A percentile compares a stretch with the other conserved stretches of the same genome.
Evolutionary conservation across 2,329 filamentous ascomycete species (phyloP).

Genomic region (Aspergillus fischeri): DNA sequence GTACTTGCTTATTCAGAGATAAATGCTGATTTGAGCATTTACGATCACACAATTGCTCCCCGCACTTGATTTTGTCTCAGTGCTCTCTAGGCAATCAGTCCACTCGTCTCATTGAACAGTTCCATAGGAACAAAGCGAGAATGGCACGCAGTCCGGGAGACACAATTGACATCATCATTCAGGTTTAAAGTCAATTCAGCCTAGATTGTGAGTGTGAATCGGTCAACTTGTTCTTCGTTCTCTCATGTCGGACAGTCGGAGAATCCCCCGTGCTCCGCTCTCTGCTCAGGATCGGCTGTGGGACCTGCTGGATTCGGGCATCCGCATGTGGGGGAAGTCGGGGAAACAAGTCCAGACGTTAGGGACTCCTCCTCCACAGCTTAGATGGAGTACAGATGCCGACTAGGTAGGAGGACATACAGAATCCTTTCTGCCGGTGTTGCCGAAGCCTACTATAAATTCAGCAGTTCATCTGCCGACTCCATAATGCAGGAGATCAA

Average conservation of each 20-base stretch:
- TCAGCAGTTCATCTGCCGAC: background rate
- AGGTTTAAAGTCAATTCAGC: slow-evolving; percentile 1
- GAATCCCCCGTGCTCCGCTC: slow-evolving; percentile 8
- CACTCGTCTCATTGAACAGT: no score
- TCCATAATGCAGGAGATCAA: background rate
- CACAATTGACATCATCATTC: background rate
- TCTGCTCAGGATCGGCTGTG: slow-evolving; percentile 18
- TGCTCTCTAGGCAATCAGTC: no score
- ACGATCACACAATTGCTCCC: no score
- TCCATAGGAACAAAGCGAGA: no score
- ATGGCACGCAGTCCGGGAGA: background rate
- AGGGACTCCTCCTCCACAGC: slow-evolving; percentile 1
- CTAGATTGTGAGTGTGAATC: background rate
- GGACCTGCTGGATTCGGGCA: slow-evolving; percentile 15
- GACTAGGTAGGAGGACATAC: background rate
- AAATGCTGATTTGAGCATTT: no score
- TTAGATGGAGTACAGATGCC: slow-evolving; percentile 2
- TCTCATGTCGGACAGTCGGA: slow-evolving; percentile 3
- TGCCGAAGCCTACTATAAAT: slow-evolving; percentile 6
- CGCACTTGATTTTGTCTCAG: no score
- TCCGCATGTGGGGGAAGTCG: slow-evolving; percentile 5
- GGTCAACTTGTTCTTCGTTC: background rate
- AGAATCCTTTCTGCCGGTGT: background rate
- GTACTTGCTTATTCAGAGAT: no score
- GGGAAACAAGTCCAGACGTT: background rate